Base-by-base conservation (phyloP, 495 filamentous ascomycete species). In the Aspergillus egyptiacus region DNA sequence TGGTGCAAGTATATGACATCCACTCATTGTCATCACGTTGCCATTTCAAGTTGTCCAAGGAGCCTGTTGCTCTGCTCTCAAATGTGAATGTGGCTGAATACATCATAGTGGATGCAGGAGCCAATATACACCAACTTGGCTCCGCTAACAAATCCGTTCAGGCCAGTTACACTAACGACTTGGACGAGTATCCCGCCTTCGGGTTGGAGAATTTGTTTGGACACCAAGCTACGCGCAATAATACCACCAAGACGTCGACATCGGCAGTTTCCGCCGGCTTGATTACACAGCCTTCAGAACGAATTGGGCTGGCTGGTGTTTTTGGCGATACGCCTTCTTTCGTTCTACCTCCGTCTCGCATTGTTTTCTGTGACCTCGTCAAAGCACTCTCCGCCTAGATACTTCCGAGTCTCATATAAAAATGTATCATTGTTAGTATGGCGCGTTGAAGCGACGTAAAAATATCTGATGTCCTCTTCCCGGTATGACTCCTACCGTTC, bases 291-390 rank as follows among this genome's bases (percentile, higher is more conserved):
- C 74, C 84, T 18, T 75, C 86, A 18, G 68, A 81, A 23, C 72
- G 73, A 32, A 82, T 87, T 56, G 79, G 79, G 50, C 67, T 96
- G 39, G 76, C 84, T 10, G 73, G 79, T 50, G 75, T 94, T 7
- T 93, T 95, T 62, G 82, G 89, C 46, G 74, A 76, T 25, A 82
- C 78, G 1, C 83, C 86, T 19, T 76, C 86, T 6, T 87, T 83
- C 65, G 83, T 85, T 8, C 74, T 93, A 66, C 87, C 87, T 22
- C 80, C 87, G 31, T 80, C 93, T 33, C 77, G 79, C 43, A 82
- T 89, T 43, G 70, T 94, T 57, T 94, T 95, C 61, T 78, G 83
- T 53, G 79, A 82, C 46, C 84, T 96, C 14, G 81, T 74, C 17
- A 61, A 67, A 42, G 62, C 64, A 23, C 45, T 74, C 6, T 36